A percentile compares a stretch with the other conserved stretches of the same genome.
Conservation (phyloP, 768 basidiomycete species). For the Suillus subalutaceus region DNA sequence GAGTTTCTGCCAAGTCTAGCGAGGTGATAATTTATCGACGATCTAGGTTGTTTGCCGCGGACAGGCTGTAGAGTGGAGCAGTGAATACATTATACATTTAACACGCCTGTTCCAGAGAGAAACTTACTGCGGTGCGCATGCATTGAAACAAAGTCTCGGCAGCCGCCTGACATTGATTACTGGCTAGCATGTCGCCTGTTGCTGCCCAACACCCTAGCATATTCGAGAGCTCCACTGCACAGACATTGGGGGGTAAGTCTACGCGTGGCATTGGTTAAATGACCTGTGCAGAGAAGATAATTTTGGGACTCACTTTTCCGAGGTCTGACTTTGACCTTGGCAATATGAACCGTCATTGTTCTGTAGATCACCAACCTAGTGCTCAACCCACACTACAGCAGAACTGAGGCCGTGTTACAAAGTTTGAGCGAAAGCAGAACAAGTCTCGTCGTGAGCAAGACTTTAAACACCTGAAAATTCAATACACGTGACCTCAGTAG, state of each 20-base stretch:
- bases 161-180: conserved; percentile 55
- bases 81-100: conserved; percentile 11
- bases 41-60: conserved; percentile 64
- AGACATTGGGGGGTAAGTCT: conserved; percentile 44
- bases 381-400: background rate
- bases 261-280: conserved; percentile 22
- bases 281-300: conserved; percentile 9
- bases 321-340: conserved; percentile 80
- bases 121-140: conserved; percentile 82
- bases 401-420: no score
- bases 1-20: conserved; percentile 75
- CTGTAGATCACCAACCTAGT: background rate
- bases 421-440: background rate
- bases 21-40: conserved; percentile 90
- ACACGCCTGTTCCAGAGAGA: conserved; percentile 6
- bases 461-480: conserved; percentile 1
- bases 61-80: conserved; percentile 51
- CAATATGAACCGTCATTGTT: conserved; percentile 66
- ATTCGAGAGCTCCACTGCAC: conserved; percentile 66
- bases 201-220: conserved; percentile 92
- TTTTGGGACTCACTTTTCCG: conserved; percentile 58
- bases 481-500: conserved; percentile 1
- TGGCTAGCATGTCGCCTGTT: conserved; percentile 59
- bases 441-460: background rate
- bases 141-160: conserved; percentile 72